Evolutionary conservation across 2,329 filamentous ascomycete genomes (phyloP), one percentile per base, ranked within the genome.

Genomic region (Fusarium poae): DNA sequence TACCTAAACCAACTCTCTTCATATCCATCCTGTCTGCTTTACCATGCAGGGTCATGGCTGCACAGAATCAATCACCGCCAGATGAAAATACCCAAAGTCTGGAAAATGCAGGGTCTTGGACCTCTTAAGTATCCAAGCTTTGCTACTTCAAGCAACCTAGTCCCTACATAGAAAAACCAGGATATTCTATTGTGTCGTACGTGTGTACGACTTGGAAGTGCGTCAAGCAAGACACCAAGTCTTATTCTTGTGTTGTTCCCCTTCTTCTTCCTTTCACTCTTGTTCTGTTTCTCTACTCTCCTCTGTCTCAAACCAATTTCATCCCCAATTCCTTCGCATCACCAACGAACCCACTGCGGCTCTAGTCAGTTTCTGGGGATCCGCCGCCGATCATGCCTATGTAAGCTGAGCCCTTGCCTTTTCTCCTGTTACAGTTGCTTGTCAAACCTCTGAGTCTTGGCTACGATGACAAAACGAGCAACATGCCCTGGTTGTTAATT

Each of bases 321-420:
- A 20, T 32, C 46, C 48, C 29, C 56, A 62, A 70, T 63, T 62
- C 44, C 62, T 53, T 51, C 12, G 27, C 46, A 62, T 62, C 25
- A 35, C 29, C 32, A 46, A 53, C 43, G 44, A 62, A 61, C 23
- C 62, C 65, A 62, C 65, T 51, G 55, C 65, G 65, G 56, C 56
- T 68, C 61, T 46, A 46, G 46, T 54, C 57, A 40, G 62, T 61
- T 57, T 58, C 65, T 59, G 64, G 57, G 64, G 65, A 56, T 59
- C 65, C 52, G 59, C 57, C 60, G 71, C 68, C 52, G 68, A 73
- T 73, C 71, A 68, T 72, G 61, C 65, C 71, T 69, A 67, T 56
- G 71, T 73, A 68, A 73, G 71, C 68, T 58, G 57, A 72, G 51
- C 57, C 69, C 60, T 65, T 63, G 57, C 48, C 57, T 61, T 63